Conservation (phyloP, 2,329 filamentous ascomycete genomes). For the Sclerotinia trifoliorum region DNA sequence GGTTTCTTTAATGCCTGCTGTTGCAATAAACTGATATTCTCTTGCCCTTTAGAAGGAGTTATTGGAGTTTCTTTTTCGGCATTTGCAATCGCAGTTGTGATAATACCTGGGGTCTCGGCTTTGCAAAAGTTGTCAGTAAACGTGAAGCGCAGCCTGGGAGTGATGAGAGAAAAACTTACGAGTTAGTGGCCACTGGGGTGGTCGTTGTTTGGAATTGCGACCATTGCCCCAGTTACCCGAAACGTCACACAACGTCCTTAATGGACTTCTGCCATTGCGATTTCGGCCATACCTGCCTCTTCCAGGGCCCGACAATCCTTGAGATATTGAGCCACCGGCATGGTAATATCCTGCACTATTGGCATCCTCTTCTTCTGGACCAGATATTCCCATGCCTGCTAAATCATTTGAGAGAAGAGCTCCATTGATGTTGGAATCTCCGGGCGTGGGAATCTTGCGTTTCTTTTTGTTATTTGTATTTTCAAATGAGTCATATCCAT, state of each 20-base stretch:
- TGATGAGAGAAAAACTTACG: constrained; percentile 33
- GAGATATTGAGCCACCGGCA: constrained; percentile 53
- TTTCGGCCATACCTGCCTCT: constrained; percentile 77
- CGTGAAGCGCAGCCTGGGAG: constrained; percentile 21
- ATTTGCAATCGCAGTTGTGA: constrained; percentile 90
- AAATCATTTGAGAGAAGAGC: constrained; percentile 58
- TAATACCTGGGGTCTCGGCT: constrained; percentile 71
- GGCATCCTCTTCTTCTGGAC: constrained; percentile 45
- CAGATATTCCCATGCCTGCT: constrained; percentile 60
- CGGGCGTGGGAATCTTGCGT: constrained; percentile 90
- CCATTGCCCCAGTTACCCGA: constrained; percentile 40
- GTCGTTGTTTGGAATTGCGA: constrained; percentile 38
- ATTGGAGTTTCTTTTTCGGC: constrained; percentile 65
- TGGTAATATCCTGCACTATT: constrained; percentile 53
- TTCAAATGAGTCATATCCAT: constrained; percentile 96
- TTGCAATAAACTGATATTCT: constrained; percentile 76
- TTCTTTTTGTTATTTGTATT: constrained; percentile 99
- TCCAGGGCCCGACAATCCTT: constrained; percentile 79
- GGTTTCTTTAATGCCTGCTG: constrained; percentile 62
- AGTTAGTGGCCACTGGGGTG: constrained; percentile 37
- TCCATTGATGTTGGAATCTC: constrained; percentile 56
- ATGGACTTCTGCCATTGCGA: constrained; percentile 59
- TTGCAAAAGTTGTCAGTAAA: constrained; percentile 37
- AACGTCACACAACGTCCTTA: constrained; percentile 59
- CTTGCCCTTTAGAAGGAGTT: constrained; percentile 61